Evolutionary conservation across 2,329 filamentous ascomycete genomes (phyloP), one percentile per base, ranked within the genome.

Genomic region (Pezicula neosporulosa): DNA sequence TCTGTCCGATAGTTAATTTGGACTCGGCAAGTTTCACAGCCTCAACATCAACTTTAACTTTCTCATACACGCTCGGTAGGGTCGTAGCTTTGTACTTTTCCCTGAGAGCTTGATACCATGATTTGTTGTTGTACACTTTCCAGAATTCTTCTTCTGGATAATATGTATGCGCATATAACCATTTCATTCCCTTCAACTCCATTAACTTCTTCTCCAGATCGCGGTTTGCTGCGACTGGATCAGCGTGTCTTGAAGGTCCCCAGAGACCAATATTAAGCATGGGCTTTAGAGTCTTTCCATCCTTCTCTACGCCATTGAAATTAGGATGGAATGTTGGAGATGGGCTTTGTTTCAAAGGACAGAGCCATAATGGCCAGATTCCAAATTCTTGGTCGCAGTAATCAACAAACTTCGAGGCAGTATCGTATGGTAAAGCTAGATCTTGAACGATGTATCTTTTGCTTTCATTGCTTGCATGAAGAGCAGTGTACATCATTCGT

Each of bases 131-230:
- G 65, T 89, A 89, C 47, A 83, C 73, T 33, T 70, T 61, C 84
- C 85, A 89, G 69, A 89, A 90, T 63, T 88, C 82, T 0, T 77
- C 71, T 63, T 87, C 80, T n/a, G 80, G 77, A 67, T 94, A 94
- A 71, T 91, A 95, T 0, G 89, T 87, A 63, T 93, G 87, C 3
- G 90, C 89, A 68, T 96, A 95, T 12, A 95, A 74, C 87, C 89
- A 94, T 72, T 95, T 95, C 73, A 87, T 82, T 2, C 90, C 90
- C 44, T 85, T 84, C 1, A 94, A 77, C 57, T 82, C 76, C 44
- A 74, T 73, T 4, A 92, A 79, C 63, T 87, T 86, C 18, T 73
- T 70, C 71, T 95, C 90, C 18, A 95, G 76, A 41, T 76, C 77
- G 30, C 86, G 80, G 69, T 95, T 95, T 59, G 82, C 81, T 37